Percentiles rank a stretch among this genome's conserved stretches.
Evolutionary conservation across 768 basidiomycete species (phyloP).

Genomic region (Chalciporus pseudorubinellus): DNA sequence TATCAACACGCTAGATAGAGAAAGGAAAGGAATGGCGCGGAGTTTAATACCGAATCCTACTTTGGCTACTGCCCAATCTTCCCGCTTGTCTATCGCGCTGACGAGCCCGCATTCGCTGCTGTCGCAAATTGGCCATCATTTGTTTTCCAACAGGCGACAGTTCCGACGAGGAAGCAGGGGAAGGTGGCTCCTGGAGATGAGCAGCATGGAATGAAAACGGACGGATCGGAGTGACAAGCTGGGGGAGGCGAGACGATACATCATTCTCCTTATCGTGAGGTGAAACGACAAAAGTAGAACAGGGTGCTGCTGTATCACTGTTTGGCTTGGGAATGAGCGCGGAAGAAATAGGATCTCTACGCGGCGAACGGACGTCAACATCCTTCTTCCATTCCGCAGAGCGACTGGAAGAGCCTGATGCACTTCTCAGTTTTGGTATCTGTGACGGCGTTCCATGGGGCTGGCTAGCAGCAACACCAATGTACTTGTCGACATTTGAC

Average conservation of each 20-base stretch:
- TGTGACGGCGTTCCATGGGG: constrained; percentile 22
- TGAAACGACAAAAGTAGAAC: neutral
- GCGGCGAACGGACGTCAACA: neutral
- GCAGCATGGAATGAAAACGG: constrained; percentile 39
- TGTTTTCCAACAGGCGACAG: constrained; percentile 65
- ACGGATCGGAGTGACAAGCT: constrained; percentile 42
- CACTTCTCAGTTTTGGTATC: constrained; percentile 28
- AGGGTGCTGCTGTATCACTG: neutral
- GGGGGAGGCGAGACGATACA: constrained; percentile 30
- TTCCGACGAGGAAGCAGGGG: constrained; percentile 71
- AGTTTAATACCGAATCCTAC: constrained; percentile 29
- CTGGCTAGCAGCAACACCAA: neutral
- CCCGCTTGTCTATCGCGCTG: constrained; percentile 31
- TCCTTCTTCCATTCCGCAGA: constrained; percentile 19
- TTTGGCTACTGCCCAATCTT: constrained; percentile 32
- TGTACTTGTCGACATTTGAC: constrained; percentile 14
- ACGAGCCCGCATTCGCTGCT: constrained; percentile 35
- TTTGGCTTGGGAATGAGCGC: constrained; percentile 2
- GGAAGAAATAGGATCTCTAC: constrained; percentile 6
- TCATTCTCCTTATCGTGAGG: constrained; percentile 24
- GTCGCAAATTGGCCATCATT: constrained; percentile 64
- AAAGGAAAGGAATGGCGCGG: neutral
- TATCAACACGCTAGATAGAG: constrained; percentile 5
- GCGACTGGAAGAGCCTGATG: constrained; percentile 26
- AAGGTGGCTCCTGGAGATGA: constrained; percentile 38